Evolutionary conservation across 345 rosid genomes (phyloP), one percentile per base, ranked within the genome.

Genomic region (Kernera saxatilis): DNA sequence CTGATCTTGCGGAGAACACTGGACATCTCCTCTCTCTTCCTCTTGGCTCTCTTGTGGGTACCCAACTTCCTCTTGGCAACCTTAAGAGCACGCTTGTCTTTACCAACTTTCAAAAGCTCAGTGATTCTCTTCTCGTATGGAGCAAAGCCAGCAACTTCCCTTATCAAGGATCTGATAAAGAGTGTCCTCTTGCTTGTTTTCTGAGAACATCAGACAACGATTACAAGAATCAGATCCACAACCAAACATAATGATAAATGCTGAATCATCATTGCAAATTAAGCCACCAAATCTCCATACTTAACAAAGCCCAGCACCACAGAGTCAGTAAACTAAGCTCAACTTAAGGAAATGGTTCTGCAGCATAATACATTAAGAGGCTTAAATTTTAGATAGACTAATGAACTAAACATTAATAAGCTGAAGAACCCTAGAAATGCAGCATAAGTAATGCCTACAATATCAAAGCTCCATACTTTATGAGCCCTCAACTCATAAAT

Each of bases 1-100:
- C 80, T 71, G 60, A 36, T 26, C 52, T 77, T 77, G 59, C 80
- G 77, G 77, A 77, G 77, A 77, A 72, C 73, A 14, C 72, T 67
- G 5, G 80, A 77, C 80, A 77, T 77, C 65, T 77, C 80, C 77
- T 77, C 77, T 72, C 80, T 77, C 80, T 77, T 77, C 60, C 73
- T 44, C 80, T 77, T 77, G 49, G 80, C 80, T 53, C 80, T 77
- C 77, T 77, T 77, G 77, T 77, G 77, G 10, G 80, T 77, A 3
- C 80, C 80, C 70, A 77, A 53, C 80, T 77, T 77, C 0, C 80
- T 26, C 77, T 77, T 77, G 8, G 80, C 80, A 6, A 77, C 77
- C 70, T 77, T 77, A 19, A 77, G 80, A 30, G 80, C 80, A 44
- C 80, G 69, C 8, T 77, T 77, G 70, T 77, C 80, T 51, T 77